Evolutionary conservation across 495 filamentous ascomycete species (phyloP), one percentile per base, ranked within the genome.

Genomic region (Penicillium cosmopolitanum): DNA sequence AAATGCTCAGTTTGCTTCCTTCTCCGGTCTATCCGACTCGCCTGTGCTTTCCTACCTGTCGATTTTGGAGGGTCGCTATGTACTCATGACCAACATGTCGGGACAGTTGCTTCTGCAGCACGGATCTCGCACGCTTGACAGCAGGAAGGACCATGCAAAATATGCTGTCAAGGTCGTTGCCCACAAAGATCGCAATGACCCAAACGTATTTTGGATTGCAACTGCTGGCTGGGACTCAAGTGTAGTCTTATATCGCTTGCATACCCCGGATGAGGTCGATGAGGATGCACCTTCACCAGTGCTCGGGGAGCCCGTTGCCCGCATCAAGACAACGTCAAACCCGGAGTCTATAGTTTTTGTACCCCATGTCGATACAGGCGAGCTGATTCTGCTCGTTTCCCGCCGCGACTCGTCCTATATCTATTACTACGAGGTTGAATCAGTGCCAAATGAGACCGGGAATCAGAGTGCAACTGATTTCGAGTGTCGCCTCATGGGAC

Each of bases 181-280:
- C 6, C 72, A 70, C 63, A 66, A 77, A 47, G 66, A 77, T 44
- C 50, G 58, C 15, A 40, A 16, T 16, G 44, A 55, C 3, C 38
- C 44, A 35, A 34, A 5, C 8, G 55, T 59, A 15, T 51, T 70
- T 13, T 82, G 83, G 75, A 60, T 89, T 53, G 84, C 84, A 2
- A 89, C 85, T 8, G 86, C 86, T 7, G 85, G 85, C 4, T 90
- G 88, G 84, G 87, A 90, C 64, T 66, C 77, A 6, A 85, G 78
- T 51, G 72, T 90, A 40, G 65, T 77, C 33, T 48, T 89, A 19
- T 89, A 89, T 66, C 56, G 34, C 15, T 34, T 75, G 42, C 50
- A 53, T n/a, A 58, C 70, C 34, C 50, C 63, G 1, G 48, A 47
- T 25, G 60, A 44, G 6, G 16, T 4, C 42, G 10, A 53, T 12